Base-by-base conservation (phyloP, 352 stramenopile species). In the Phytophthora rubi region DNA sequence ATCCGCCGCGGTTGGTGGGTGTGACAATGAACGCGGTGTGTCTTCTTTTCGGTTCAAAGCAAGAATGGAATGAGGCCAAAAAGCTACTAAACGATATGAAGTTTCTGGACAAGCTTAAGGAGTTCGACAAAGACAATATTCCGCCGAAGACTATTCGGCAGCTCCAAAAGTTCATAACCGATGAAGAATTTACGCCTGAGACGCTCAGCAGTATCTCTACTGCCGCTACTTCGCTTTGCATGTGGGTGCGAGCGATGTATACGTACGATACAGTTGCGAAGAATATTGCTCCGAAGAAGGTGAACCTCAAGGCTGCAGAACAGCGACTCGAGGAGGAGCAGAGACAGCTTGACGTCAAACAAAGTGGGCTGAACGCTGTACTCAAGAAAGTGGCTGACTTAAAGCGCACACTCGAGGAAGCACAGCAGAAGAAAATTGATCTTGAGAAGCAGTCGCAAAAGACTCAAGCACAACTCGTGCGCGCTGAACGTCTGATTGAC, bases 171-270 rank as follows among this genome's bases (percentile, higher is more conserved):
- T 97, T 97, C 57, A 95, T 98, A 44, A 68, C 86, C 0, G 87
- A 97, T 45, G 85, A 94, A 56, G 90, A 98, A 57, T 98, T 98
- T 53, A 96, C 92, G 23, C 90, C 92, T 3, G 91, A 98, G 67
- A 97, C 92, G n/a, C 70, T 97, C 7, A 91, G 81, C 53, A 95
- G 85, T 53, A 93, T 96, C 39, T 98, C 93, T 6, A 96, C 81
- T 4, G 95, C 95, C 12, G 93, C 94, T 12, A 97, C 85, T 1
- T 97, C 91, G 32, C 76, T 98, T 0, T 98, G 94, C 69, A 98
- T 98, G 93, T 98, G 95, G 92, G 94, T 89, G 0, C 82, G 92
- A 15, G 94, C 94, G 5, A 98, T 98, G 89, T 95, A 97, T 66
- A 97, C 90, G 23, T 98, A 98, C 78, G 92, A 98, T 70, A 86